Conservation (phyloP, 2,329 filamentous ascomycete genomes). For the Fusarium palustre region DNA sequence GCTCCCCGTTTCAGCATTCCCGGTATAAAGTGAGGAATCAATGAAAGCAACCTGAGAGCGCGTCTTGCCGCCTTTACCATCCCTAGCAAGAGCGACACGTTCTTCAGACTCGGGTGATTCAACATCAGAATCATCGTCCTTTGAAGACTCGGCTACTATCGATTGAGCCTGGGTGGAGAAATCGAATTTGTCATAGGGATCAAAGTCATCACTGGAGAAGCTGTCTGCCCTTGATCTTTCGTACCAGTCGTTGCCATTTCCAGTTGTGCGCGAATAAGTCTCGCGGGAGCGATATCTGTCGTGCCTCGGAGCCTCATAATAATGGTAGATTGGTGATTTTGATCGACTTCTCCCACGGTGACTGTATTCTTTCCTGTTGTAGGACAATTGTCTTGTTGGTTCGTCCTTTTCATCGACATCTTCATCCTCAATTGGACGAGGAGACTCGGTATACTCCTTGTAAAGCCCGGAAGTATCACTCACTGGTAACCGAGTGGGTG, state of each 20-base stretch:
- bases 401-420: constrained; percentile 6
- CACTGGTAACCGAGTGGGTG: neutral
- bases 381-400: neutral
- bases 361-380: neutral
- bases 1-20: constrained; percentile 53
- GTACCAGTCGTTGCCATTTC: constrained; percentile 15
- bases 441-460: constrained; percentile 32
- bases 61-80: constrained; percentile 15
- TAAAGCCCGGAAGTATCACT: neutral
- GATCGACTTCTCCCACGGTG: constrained; percentile 15
- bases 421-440: constrained; percentile 34
- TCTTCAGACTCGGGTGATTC: constrained; percentile 47
- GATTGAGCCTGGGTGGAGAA: constrained; percentile 41
- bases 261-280: constrained; percentile 2
- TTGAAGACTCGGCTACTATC: constrained; percentile 40
- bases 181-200: constrained; percentile 48
- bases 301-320: constrained; percentile 4
- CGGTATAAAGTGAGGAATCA: constrained; percentile 54
- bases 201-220: constrained; percentile 45
- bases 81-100: constrained; percentile 25
- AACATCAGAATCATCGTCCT: constrained; percentile 47
- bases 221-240: constrained; percentile 18
- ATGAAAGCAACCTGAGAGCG: constrained; percentile 44
- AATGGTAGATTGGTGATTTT: constrained; percentile 13
- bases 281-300: constrained; percentile 12